Evolutionary conservation across 345 rosid species (phyloP).

Genomic region (Corymbia maculata): DNA sequence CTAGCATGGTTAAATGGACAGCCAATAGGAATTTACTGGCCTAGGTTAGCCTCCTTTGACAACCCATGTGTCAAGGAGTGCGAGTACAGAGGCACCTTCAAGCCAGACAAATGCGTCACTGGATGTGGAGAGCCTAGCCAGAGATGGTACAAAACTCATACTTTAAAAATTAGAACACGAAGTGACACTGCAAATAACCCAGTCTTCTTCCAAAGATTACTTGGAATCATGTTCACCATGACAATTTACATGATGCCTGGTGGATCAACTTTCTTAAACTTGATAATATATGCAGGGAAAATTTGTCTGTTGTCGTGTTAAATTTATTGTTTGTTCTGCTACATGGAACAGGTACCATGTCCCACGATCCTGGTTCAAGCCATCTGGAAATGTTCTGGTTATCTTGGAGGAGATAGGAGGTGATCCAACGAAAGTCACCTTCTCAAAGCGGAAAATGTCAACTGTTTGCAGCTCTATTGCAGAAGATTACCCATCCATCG

Average conservation of each 20-base stretch:
- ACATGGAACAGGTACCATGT: constrained; percentile 67
- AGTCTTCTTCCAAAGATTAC: neutral
- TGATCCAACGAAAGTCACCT: constrained; percentile 55
- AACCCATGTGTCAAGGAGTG: constrained; percentile 60
- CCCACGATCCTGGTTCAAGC: constrained; percentile 93
- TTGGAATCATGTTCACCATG: neutral
- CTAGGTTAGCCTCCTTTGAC: constrained; percentile 29
- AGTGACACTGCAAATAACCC: neutral
- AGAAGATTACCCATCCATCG: constrained; percentile 30
- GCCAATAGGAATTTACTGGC: constrained; percentile 94
- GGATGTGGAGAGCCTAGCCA: constrained; percentile 94
- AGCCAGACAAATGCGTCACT: constrained; percentile 69
- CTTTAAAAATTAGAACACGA: neutral
- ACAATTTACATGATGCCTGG: neutral
- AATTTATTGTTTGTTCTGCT: neutral
- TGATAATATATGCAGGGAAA: neutral
- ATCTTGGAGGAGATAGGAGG: constrained; percentile 92
- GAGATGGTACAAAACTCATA: constrained; percentile 57
- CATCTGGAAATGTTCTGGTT: constrained; percentile 73
- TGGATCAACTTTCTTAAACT: neutral
- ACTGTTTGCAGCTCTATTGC: constrained; percentile 20
- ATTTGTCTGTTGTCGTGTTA: neutral
- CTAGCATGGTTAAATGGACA: constrained; percentile 98
- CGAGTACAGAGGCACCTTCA: constrained; percentile 70
- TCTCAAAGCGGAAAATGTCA: constrained; percentile 50